phyloP scores from a whole-genome alignment of 495 filamentous ascomycete genomes.

The Xylaria sp. region DNA sequence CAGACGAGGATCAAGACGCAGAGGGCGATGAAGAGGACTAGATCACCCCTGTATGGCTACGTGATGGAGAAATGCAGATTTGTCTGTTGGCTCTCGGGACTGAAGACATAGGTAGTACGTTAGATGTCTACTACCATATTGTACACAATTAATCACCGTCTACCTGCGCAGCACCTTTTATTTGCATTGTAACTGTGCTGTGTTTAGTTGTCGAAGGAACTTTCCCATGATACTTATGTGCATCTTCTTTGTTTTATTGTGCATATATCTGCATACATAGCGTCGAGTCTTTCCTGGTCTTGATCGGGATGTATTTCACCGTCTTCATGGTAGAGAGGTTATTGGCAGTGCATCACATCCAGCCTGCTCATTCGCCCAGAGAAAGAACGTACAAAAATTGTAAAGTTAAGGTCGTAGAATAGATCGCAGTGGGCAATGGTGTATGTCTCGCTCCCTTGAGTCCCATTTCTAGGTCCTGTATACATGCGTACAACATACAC shows the following conservation, averaged over 20 bases:
- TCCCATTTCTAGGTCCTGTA: too few species aligned
- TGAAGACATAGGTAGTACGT: not conserved
- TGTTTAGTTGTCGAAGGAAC: not conserved
- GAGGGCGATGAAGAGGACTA: slow-evolving; percentile 39
- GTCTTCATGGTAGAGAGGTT: not conserved
- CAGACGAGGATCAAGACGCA: slow-evolving; percentile 45
- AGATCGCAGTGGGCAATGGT: too few species aligned
- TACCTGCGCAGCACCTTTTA: not conserved
- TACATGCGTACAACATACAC: too few species aligned
- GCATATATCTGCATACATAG: not conserved
- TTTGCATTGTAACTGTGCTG: not conserved
- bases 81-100: not conserved
- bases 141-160: not conserved
- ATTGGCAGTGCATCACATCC: not conserved
- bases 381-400: too few species aligned
- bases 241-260: not conserved
- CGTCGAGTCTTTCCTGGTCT: not conserved
- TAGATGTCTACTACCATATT: not conserved
- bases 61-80: not conserved
- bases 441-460: too few species aligned
- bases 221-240: not conserved
- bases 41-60: not conserved
- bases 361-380: not conserved
- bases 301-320: not conserved
- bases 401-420: too few species aligned